Evolutionary conservation across 192 early-diverging fungal species (phyloP).

Genomic region (Podila epigama): DNA sequence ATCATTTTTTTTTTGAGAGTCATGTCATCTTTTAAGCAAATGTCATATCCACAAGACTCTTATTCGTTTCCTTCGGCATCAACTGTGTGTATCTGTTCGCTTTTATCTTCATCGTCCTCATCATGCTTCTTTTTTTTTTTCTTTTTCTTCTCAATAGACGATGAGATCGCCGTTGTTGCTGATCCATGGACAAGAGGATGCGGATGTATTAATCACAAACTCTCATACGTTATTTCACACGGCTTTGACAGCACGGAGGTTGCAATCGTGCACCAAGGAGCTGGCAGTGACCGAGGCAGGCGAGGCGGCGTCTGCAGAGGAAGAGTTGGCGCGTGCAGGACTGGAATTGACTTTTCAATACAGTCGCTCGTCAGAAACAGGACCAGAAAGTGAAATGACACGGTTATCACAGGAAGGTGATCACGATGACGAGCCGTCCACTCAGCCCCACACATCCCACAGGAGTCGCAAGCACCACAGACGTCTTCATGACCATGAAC

Average conservation of each 20-base stretch:
- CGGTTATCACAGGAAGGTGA: too few species aligned
- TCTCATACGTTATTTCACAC: slow-evolving; percentile 43
- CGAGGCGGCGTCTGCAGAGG: slow-evolving; percentile 30
- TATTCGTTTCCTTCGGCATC: too few species aligned
- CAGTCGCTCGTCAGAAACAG: slow-evolving; percentile 24
- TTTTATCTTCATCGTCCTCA: too few species aligned
- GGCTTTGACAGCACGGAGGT: slow-evolving; percentile 20
- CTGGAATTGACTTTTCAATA: slow-evolving; percentile 29
- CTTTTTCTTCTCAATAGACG: not conserved
- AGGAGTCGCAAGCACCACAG: not conserved
- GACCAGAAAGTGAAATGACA: too few species aligned
- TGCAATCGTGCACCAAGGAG: slow-evolving; percentile 28
- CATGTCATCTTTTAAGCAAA: too few species aligned
- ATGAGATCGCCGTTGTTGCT: slow-evolving; percentile 36
- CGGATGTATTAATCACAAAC: slow-evolving; percentile 42
- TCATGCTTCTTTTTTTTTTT: not conserved
- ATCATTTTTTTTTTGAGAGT: not conserved
- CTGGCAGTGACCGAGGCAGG: slow-evolving; percentile 28
- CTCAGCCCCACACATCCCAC: not conserved
- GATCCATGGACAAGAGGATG: slow-evolving; percentile 46
- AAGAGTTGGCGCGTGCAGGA: slow-evolving; percentile 25
- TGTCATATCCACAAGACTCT: too few species aligned
- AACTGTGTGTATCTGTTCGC: too few species aligned
- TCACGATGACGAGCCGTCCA: too few species aligned
- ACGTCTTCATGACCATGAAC: not conserved